Evolutionary conservation across 495 filamentous ascomycete species (phyloP), one percentile per base, ranked within the genome.

Genomic region (Tuber umbilicatum): DNA sequence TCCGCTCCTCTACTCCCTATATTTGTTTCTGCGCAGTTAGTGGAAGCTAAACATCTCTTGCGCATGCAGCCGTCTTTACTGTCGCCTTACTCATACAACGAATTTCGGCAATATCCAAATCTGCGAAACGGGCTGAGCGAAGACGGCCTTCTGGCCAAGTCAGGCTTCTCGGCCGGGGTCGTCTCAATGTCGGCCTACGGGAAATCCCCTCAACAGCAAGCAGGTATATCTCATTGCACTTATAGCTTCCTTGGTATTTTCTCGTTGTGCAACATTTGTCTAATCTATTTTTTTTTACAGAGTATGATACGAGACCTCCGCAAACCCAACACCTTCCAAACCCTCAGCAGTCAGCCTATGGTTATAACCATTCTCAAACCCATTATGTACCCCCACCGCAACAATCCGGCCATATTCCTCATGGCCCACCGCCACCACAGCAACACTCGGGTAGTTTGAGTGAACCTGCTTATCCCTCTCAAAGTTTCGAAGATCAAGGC

Each of bases 151-250:
- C 79, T 85, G 84, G 84, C 83, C 75, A 83, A 83, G 79, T 76
- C 76, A 76, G 81, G 82, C 75, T 83, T 82, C 75, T 82, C 83
- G 75, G 82, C 82, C 74, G 82, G 81, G 76, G 73, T 84, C 68
- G 77, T 84, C 84, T 86, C 86, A 78, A 89, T 89, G 88, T 86
- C 88, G 83, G 84, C 84, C 76, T 88, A 87, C 85, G 84, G 83
- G 80, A 88, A 88, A 82, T 75, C 83, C 45, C 83, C 85, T 81
- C 84, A 82, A 67, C 84, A 82, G 82, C 84, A 79, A 84, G 86
- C 87, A 81, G 83, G 86, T 86, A 75, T 73, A 77, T 78, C 73
- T 81, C 77, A 74, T 72, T 75, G 81, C 73, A 81, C 77, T 77
- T 67, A 69, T 70, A 38, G 67, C 47, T 16, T 42, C 67, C 69